These are phyloP conservation scores for Clarireedia homoeocarpa DNA, from an alignment of 2,329 filamentous ascomycete genomes.

Conservation along the genomic window DNA sequence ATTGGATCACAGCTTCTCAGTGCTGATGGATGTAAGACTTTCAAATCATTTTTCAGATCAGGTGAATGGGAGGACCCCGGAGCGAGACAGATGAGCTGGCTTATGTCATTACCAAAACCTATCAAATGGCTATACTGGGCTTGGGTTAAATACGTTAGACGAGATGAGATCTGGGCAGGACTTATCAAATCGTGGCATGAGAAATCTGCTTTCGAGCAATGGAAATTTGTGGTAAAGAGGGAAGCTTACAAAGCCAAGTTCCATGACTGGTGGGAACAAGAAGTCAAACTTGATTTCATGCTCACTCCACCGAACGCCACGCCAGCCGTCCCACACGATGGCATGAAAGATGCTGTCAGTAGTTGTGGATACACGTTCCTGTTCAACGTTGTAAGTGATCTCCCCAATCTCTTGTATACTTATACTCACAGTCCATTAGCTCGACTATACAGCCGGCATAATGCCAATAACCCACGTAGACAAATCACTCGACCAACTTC, in stretches of 20 bases:
- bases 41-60: constrained; percentile 65
- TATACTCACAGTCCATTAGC: constrained; percentile 34
- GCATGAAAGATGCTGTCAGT: constrained; percentile 77
- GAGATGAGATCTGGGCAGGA: constrained; percentile 71
- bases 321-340: constrained; percentile 77
- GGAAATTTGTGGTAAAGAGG: constrained; percentile 68
- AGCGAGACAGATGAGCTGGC: constrained; percentile 63
- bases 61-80: constrained; percentile 77
- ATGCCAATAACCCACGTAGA: constrained; percentile 84
- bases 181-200: constrained; percentile 65
- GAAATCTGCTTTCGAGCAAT: constrained; percentile 71
- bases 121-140: constrained; percentile 82
- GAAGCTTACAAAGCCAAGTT: constrained; percentile 72
- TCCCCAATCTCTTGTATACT: neutral
- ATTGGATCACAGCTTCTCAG: constrained; percentile 77
- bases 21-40: constrained; percentile 74
- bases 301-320: constrained; percentile 84
- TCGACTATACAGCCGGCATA: constrained; percentile 80
- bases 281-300: constrained; percentile 65
- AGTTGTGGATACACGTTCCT: constrained; percentile 91
- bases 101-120: constrained; percentile 65
- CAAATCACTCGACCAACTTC: constrained; percentile 55
- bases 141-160: constrained; percentile 76
- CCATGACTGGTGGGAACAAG: constrained; percentile 80
- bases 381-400: constrained; percentile 67